Conservation (phyloP, 2,329 filamentous ascomycete species). For the Akanthomyces dipterigenus region DNA sequence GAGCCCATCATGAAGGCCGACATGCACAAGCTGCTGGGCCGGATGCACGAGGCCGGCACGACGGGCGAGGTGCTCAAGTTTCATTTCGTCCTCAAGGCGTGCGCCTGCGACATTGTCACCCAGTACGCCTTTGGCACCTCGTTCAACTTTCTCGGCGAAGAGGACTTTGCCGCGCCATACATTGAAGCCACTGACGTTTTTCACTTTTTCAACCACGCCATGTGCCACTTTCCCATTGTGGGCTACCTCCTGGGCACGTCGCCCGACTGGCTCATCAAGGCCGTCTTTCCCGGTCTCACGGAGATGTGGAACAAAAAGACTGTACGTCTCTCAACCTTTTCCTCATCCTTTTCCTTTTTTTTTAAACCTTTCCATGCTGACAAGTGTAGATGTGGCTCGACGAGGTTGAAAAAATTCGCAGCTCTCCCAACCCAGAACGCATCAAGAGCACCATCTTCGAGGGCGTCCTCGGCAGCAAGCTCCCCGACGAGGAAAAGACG, state of each 20-base stretch:
- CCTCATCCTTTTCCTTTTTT: neutral
- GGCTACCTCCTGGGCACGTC: neutral
- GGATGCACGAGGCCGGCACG: neutral
- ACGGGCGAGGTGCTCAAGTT: conserved; percentile 4
- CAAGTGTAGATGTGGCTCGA: neutral
- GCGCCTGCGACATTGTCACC: conserved; percentile 6
- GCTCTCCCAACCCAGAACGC: neutral
- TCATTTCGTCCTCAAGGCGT: neutral
- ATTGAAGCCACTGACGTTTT: conserved; percentile 2
- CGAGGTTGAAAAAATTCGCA: conserved; percentile 9
- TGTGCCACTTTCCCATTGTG: conserved; percentile 2
- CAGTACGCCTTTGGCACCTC: conserved; percentile 5
- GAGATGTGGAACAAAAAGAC: conserved; percentile 6
- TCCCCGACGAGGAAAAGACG: conserved; percentile 8
- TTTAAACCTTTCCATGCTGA: too few relatives aligned
- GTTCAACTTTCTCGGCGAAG: conserved; percentile 1
- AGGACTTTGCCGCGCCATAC: neutral
- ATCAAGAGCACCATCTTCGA: conserved; percentile 10
- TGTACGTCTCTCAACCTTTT: neutral
- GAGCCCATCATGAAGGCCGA: conserved; percentile 6
- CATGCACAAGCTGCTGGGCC: neutral
- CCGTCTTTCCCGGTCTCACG: neutral
- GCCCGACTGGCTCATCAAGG: conserved; percentile 1
- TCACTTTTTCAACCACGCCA: conserved; percentile 5
- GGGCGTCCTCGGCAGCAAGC: conserved; percentile 1